Evolutionary conservation across 2,329 filamentous ascomycete species (phyloP).

Genomic region (Diaporthe ampelina): DNA sequence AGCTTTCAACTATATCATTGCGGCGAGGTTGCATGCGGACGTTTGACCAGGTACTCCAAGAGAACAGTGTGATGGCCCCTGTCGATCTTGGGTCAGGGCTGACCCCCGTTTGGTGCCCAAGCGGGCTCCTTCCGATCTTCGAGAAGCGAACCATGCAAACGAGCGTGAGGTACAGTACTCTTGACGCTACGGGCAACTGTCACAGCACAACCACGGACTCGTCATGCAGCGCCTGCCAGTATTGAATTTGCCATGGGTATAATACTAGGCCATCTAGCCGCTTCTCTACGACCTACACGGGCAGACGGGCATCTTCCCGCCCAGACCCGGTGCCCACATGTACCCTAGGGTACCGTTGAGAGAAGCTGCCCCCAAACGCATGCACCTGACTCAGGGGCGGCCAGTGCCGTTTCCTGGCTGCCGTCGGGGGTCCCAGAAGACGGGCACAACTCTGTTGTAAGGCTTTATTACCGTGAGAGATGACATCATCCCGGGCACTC

Average conservation of each 20-base stretch:
- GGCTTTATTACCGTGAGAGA: slow-evolving; percentile 10
- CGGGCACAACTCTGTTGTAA: slow-evolving; percentile 13
- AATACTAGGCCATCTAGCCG: background rate
- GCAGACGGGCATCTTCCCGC: background rate
- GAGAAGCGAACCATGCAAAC: slow-evolving; percentile 6
- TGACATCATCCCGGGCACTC: slow-evolving; percentile 23
- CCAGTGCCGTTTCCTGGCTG: slow-evolving; percentile 6
- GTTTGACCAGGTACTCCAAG: background rate
- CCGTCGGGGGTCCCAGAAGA: background rate
- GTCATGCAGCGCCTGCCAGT: background rate
- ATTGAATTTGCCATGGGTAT: background rate
- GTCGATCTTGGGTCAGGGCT: slow-evolving; percentile 26
- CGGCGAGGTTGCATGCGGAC: background rate
- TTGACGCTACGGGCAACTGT: background rate
- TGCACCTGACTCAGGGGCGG: slow-evolving; percentile 16
- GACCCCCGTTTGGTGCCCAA: slow-evolving; percentile 30
- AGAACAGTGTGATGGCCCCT: slow-evolving; percentile 7
- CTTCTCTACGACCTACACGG: background rate
- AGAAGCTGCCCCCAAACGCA: slow-evolving; percentile 1
- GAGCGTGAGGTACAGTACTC: background rate
- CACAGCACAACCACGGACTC: background rate
- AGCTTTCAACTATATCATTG: background rate
- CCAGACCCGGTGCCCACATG: background rate
- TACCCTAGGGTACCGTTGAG: background rate
- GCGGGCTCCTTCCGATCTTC: slow-evolving; percentile 25